Conservation (phyloP, 257 asterid species). For the Cinchona pubescens region DNA sequence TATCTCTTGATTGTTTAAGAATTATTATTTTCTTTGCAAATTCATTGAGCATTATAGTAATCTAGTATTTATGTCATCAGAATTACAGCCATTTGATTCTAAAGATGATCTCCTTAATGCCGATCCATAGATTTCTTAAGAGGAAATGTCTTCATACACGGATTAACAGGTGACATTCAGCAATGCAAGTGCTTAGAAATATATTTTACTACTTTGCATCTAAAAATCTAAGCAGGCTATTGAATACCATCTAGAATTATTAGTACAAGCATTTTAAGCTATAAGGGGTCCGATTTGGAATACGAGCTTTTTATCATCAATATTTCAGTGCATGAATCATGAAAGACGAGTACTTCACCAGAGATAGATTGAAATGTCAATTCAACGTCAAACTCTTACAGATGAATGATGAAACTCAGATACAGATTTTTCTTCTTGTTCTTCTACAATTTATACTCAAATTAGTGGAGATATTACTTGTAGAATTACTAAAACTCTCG, state of each 20-base stretch:
- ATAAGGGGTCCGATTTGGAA: neutral
- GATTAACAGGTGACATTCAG: neutral
- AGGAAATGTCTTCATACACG: neutral
- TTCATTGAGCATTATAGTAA: constrained; percentile 11
- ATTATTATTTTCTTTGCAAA: constrained; percentile 11
- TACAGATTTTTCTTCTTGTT: neutral
- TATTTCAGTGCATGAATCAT: neutral
- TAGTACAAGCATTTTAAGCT: neutral
- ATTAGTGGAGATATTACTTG: neutral
- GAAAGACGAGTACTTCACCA: neutral
- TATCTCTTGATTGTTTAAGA: constrained; percentile 17
- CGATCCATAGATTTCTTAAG: neutral
- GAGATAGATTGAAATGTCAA: neutral
- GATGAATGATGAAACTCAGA: neutral
- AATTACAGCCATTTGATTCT: neutral
- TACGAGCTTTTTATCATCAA: neutral
- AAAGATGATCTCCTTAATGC: neutral
- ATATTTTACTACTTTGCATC: neutral
- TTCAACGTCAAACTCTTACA: neutral
- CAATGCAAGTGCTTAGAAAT: neutral
- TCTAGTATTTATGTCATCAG: neutral
- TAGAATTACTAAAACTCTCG: neutral
- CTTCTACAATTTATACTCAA: neutral
- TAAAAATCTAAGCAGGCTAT: neutral
- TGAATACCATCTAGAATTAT: neutral